Base-by-base conservation (phyloP, 768 basidiomycete genomes). In the Psilocybe tampanensis region DNA sequence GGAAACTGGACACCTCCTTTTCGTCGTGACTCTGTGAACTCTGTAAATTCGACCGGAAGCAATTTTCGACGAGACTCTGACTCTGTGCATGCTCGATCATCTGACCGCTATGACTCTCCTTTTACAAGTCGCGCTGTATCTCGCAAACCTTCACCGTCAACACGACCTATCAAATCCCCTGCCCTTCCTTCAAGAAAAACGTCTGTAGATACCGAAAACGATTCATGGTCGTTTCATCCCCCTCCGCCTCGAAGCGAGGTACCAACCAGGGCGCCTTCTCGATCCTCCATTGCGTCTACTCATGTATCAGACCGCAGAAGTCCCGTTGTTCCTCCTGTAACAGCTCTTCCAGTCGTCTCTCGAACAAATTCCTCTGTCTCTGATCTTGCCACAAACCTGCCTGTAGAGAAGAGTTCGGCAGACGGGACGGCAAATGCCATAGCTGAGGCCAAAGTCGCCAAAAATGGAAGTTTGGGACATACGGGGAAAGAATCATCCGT, bases 201-300 rank as follows among this genome's bases (percentile, higher is more conserved):
- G 17, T 29, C 50, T 11, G 49, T 58, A 24, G 56, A 57, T 23
- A n/a, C 50, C 3, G 47, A 64, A 15, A 42, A 53, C 43, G 56
- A 55, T 7, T 39, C 60, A 51, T 66, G 66, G 66, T 54, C 62
- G 22, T 60, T 61, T 56, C 61, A 59, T 61, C 45, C 59, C 29
- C 41, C 47, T 13, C 47, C 55, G 50, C 43, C 54, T 21, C 63
- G 60, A 59, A 47, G 52, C 18, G 60, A 57, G 29, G 48, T 47
- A 21, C 56, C 59, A 32, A 45, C 61, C 22, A 60, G 80, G 62
- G 81, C 81, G 39, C 70, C 72, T 34, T 85, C 84, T 59, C 80
- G 80, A 47, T 86, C 85, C 13, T 84, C 83, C 43, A 80, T 80
- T 61, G 80, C 79, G n/a, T 86, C 86, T 52, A 75, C 79, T 23